Evolutionary conservation across 805 yeast genomes (phyloP).

Genomic region (Candida silvicultrix): DNA sequence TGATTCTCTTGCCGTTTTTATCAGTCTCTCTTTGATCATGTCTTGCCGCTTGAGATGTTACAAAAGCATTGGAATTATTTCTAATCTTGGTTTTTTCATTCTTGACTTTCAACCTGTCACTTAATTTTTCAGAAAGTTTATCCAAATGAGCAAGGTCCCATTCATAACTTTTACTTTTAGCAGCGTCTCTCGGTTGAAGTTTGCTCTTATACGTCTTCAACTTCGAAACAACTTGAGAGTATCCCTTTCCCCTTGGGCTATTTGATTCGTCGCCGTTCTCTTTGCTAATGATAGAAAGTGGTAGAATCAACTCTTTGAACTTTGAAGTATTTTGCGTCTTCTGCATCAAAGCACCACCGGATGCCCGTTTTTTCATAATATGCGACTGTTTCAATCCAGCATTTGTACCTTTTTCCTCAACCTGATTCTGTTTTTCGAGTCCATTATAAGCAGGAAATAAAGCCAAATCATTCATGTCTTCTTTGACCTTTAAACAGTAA

Average conservation of each 20-base stretch:
- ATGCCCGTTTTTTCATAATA: neutral
- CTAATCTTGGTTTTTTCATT: conserved; percentile 8
- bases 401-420: neutral
- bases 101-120: conserved; percentile 14
- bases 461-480: conserved; percentile 23
- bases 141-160: conserved; percentile 6
- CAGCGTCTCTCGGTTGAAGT: neutral
- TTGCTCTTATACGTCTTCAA: neutral
- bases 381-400: neutral
- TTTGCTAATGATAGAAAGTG: conserved; percentile 5
- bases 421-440: neutral
- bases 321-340: neutral
- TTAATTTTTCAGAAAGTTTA: conserved; percentile 9
- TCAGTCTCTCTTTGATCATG: neutral
- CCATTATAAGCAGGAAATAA: conserved; percentile 23
- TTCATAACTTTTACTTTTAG: conserved; percentile 1
- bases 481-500: conserved; percentile 33
- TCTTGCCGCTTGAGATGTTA: conserved; percentile 4
- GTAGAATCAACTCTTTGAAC: conserved; percentile 6
- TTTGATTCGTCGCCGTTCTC: neutral
- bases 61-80: conserved; percentile 3
- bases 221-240: conserved; percentile 11
- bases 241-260: conserved; percentile 15
- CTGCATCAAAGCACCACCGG: neutral
- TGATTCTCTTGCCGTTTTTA: neutral